These are phyloP conservation scores for Solanum sejunctum DNA, from an alignment of 257 asterid genomes.

Conservation along the genomic window DNA sequence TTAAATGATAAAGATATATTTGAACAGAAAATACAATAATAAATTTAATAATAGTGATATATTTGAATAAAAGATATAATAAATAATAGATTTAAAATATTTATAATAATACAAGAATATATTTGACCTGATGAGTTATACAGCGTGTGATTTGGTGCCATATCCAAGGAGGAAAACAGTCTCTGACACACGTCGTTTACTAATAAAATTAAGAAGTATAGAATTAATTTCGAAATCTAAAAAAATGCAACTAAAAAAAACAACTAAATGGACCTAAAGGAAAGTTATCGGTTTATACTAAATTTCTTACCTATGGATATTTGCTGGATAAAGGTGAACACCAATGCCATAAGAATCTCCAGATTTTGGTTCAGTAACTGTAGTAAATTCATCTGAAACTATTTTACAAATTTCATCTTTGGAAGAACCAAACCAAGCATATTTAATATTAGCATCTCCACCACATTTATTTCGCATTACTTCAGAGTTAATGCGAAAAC, in stretches of 20 bases:
- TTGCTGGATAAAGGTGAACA: constrained; percentile 19
- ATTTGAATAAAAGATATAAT: no score
- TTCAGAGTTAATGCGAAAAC: constrained; percentile 12
- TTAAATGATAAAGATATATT: no score
- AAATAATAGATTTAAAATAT: no score
- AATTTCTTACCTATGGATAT: not conserved
- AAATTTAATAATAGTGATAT: no score
- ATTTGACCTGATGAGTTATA: no score
- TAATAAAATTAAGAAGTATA: not conserved
- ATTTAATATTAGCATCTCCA: constrained; percentile 31
- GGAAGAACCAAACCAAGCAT: constrained; percentile 39
- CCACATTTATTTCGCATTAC: constrained; percentile 29
- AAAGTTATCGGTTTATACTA: no score
- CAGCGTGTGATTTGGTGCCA: not conserved
- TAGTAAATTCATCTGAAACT: constrained; percentile 24
- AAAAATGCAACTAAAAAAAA: not conserved
- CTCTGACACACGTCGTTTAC: not conserved
- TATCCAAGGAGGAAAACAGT: not conserved
- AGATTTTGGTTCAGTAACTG: not conserved
- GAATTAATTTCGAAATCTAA: not conserved
- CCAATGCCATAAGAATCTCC: constrained; percentile 26
- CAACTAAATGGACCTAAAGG: not conserved
- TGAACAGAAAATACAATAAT: no score
- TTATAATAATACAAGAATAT: no score
- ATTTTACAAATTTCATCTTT: constrained; percentile 19